Evolutionary conservation across 768 basidiomycete species (phyloP).

Genomic region (Cyclocybe cylindracea): DNA sequence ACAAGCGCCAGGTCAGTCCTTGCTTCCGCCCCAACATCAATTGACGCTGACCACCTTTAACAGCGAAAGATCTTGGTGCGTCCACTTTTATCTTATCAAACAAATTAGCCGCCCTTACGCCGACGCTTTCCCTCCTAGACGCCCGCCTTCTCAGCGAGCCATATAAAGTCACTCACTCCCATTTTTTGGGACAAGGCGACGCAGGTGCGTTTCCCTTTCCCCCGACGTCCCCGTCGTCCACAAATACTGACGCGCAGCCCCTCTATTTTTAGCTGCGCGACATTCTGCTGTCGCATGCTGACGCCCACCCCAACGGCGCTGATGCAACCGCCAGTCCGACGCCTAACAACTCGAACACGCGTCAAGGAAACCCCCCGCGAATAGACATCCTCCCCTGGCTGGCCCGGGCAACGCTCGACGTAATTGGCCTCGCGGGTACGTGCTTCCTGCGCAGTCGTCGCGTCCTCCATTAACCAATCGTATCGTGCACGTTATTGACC

Average conservation of each 20-base stretch:
- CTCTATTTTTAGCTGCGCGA: slow-evolving; percentile 43
- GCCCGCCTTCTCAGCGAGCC: slow-evolving; percentile 60
- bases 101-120: too few relatives aligned
- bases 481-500: too few relatives aligned
- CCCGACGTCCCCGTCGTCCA: not conserved
- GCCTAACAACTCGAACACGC: not conserved
- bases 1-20: slow-evolving; percentile 39
- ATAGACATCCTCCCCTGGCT: slow-evolving; percentile 69
- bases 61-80: slow-evolving; percentile 46
- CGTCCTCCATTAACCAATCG: too few relatives aligned
- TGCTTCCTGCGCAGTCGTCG: not conserved
- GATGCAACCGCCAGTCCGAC: slow-evolving; percentile 20
- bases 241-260: not conserved
- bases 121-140: slow-evolving; percentile 36
- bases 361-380: slow-evolving; percentile 11
- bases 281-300: slow-evolving; percentile 37
- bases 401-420: slow-evolving; percentile 67
- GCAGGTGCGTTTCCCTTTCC: slow-evolving; percentile 30
- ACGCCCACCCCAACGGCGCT: slow-evolving; percentile 10
- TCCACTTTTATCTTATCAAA: slow-evolving; percentile 9
- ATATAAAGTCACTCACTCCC: slow-evolving; percentile 55
- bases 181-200: slow-evolving; percentile 56
- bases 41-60: slow-evolving; percentile 4
- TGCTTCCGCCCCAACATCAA: not conserved
- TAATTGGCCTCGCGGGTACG: slow-evolving; percentile 69